Evolutionary conservation across 2,329 filamentous ascomycete genomes (phyloP).

Genomic region (Nemania sp.): DNA sequence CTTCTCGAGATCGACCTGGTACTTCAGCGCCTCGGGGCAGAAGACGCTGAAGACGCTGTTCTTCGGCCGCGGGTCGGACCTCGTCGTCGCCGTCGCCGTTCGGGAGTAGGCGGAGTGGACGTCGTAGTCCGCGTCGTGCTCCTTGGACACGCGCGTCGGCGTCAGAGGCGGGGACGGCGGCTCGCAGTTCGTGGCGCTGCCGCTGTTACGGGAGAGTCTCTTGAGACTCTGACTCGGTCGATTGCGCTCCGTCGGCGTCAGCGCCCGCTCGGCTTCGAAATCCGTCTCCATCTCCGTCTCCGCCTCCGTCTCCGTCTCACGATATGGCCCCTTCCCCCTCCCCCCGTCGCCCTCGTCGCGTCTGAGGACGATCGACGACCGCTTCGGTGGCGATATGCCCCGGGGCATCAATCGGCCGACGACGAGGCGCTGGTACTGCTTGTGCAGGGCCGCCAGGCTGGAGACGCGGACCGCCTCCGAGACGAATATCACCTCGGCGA

Average conservation of each 20-base stretch:
- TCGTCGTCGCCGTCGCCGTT: background rate
- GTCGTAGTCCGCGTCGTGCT: conserved; percentile 24
- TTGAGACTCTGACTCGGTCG: background rate
- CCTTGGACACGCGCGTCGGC: conserved; percentile 30
- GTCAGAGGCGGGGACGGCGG: conserved; percentile 43
- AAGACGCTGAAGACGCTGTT: conserved; percentile 49
- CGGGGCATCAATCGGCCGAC: conserved; percentile 39
- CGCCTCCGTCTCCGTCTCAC: background rate
- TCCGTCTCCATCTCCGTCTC: background rate
- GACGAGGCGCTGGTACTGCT: conserved; percentile 45
- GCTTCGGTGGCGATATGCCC: conserved; percentile 13
- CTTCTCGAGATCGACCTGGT: conserved; percentile 45
- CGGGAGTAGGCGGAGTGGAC: conserved; percentile 29
- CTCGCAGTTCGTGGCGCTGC: conserved; percentile 29
- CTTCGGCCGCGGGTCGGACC: conserved; percentile 26
- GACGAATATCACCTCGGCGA: conserved; percentile 41
- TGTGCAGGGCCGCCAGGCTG: conserved; percentile 41
- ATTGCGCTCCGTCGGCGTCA: background rate
- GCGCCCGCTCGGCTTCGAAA: background rate
- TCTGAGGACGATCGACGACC: background rate
- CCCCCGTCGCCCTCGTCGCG: background rate
- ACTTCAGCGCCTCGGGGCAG: conserved; percentile 46
- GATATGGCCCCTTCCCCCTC: background rate
- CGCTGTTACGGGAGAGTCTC: background rate
- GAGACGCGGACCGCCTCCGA: conserved; percentile 43